Evolutionary conservation across 2,329 filamentous ascomycete species (phyloP), one percentile per base, ranked within the genome.

Genomic region (Dryadomyces quercivorus): DNA sequence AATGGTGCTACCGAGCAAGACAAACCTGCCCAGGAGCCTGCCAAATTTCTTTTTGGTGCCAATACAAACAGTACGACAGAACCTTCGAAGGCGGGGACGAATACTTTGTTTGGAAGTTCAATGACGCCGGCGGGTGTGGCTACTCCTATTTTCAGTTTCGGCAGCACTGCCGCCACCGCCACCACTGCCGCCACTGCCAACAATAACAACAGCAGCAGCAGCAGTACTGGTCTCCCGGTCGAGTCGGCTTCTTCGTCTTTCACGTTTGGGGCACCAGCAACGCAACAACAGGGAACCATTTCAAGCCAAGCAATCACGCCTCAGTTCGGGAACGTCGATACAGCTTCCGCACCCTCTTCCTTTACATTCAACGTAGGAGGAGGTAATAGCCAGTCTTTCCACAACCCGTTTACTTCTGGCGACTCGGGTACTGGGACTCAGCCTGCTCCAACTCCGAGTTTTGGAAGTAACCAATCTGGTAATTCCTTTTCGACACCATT

Each of bases 311-410:
- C 47, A 48, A 46, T 3, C 4, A 44, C 48, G 1, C 50, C 49
- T 38, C 48, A 51, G 36, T 60, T 61, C 49, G 57, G 58, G 12
- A 49, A 51, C 8, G 54, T 26, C 20, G 34, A 43, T 8, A 36
- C 20, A 20, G 54, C 15, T 2, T 62, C 59, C 31, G 63, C 59
- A 0, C 56, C 59, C n/a, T 54, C 64, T 3, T 70, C 67, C 1
- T 73, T 73, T 55, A 71, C 66, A 3, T 74, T 74, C 56, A 66
- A 62, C 13, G 63, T 65, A 8, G 69, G 64, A 5, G 66, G 64
- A 7, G 61, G 59, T 46, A 59, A 60, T 36, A 58, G 58, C 10
- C 61, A 65, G 40, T 59, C 72, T 3, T 64, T 72, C 54, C 70
- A 66, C 56, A 72, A 68, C 54, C 60, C 70, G 0, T 75, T 75